These are phyloP conservation scores for Leccinum subtestaceum DNA, from an alignment of 768 basidiomycete genomes.

Conservation along the genomic window DNA sequence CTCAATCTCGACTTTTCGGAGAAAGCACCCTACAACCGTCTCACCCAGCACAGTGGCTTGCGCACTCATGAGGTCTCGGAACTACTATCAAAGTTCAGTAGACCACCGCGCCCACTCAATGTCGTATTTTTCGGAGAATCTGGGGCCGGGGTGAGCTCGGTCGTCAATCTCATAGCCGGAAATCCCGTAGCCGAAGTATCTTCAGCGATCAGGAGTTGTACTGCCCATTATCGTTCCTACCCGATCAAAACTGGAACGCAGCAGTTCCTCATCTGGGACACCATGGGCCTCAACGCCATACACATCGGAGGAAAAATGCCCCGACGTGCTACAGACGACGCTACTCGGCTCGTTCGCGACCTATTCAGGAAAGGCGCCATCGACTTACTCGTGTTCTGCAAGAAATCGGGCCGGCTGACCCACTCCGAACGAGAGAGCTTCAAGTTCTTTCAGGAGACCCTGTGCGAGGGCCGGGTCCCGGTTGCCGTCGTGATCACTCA, in stretches of 20 bases:
- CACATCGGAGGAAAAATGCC: not conserved
- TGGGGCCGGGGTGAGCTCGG: constrained; percentile 29
- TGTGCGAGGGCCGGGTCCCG: constrained; percentile 33
- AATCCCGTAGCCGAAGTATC: not conserved
- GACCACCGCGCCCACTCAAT: constrained; percentile 13
- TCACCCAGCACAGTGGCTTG: not conserved
- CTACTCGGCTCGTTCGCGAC: constrained; percentile 22
- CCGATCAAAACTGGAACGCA: not conserved
- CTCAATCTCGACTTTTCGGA: not conserved
- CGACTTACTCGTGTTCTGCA: constrained; percentile 34
- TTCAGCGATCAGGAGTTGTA: not conserved
- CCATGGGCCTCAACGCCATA: not conserved
- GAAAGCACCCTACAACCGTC: not conserved
- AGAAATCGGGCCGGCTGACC: constrained; percentile 27
- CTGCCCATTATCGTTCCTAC: not conserved
- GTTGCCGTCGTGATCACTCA: constrained; percentile 34
- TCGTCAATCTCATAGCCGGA: constrained; percentile 9
- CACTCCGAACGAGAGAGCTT: constrained; percentile 26
- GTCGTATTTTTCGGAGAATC: constrained; percentile 36
- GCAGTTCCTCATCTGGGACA: constrained; percentile 7
- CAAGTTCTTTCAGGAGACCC: constrained; percentile 28
- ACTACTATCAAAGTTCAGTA: not conserved
- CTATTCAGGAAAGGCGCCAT: constrained; percentile 18
- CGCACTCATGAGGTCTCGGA: not conserved
- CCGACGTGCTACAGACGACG: constrained; percentile 4